Evolutionary conservation across 1,284 basidiomycete species (phyloP).

Genomic region (Termitomyces sp.): DNA sequence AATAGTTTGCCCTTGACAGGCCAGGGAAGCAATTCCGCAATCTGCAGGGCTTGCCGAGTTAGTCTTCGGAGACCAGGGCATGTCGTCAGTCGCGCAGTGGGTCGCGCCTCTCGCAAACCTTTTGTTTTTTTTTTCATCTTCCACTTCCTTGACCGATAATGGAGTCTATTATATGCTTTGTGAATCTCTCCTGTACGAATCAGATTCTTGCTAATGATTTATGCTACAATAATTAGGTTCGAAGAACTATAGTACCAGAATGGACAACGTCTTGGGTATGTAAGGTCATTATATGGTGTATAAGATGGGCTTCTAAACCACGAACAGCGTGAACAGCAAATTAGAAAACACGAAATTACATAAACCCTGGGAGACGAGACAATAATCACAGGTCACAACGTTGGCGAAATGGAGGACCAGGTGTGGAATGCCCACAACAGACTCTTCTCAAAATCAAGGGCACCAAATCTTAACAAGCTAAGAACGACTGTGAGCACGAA

Average conservation of each 20-base stretch:
- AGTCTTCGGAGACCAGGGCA: conserved; percentile 83
- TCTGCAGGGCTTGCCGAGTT: conserved; percentile 77
- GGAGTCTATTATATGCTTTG: no score
- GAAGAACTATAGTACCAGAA: no score
- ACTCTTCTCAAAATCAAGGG: background rate
- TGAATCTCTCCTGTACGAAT: no score
- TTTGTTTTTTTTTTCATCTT: conserved; percentile 30
- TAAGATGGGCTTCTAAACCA: conserved; percentile 1
- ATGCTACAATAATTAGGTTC: background rate
- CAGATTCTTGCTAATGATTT: no score
- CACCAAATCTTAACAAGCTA: conserved; percentile 7
- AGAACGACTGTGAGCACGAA: background rate
- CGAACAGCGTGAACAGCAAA: background rate
- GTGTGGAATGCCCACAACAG: no score
- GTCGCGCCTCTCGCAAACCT: conserved; percentile 74
- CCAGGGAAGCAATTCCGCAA: conserved; percentile 90
- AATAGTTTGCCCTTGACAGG: conserved; percentile 77
- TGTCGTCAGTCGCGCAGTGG: conserved; percentile 75
- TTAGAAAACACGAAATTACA: background rate
- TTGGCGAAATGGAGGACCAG: background rate
- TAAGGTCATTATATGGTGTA: conserved; percentile 2
- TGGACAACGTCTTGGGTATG: background rate
- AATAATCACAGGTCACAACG: background rate
- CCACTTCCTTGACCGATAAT: no score
- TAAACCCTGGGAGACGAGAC: background rate